A percentile compares a stretch with the other conserved stretches of the same genome.
Evolutionary conservation across 176 grass and related monocot species (phyloP).

Genomic region (Echinochloa phyllopogon): DNA sequence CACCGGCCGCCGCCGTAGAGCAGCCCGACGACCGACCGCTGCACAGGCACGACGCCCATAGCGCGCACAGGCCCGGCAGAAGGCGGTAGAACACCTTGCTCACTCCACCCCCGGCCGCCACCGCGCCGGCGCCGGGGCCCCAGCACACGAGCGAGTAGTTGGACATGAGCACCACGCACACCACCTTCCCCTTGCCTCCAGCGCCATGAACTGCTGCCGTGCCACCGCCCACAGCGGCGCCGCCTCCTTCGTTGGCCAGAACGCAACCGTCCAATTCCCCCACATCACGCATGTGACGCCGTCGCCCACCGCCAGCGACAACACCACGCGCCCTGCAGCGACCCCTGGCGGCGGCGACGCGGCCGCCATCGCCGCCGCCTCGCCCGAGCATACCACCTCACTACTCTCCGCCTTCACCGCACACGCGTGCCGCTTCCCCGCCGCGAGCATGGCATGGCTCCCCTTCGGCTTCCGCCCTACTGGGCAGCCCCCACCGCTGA

Average conservation of each 20-base stretch:
- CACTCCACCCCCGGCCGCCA: background rate
- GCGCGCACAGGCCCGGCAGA: constrained; percentile 69
- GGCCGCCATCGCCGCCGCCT: constrained; percentile 42
- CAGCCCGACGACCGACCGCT: constrained; percentile 61
- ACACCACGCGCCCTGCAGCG: constrained; percentile 31
- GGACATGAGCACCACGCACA: constrained; percentile 85
- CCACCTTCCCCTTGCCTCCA: constrained; percentile 67
- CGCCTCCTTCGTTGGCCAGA: constrained; percentile 65
- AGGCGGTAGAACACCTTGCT: constrained; percentile 73
- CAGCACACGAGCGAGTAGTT: constrained; percentile 85
- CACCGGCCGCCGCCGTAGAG: constrained; percentile 15
- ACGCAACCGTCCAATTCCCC: constrained; percentile 59
- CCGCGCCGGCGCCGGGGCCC: constrained; percentile 49
- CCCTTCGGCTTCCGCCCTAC: constrained; percentile 50
- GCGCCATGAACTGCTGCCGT: constrained; percentile 66
- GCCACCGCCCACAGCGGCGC: constrained; percentile 30
- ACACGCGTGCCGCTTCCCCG: constrained; percentile 62
- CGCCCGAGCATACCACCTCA: constrained; percentile 69
- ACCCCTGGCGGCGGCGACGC: background rate
- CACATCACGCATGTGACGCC: constrained; percentile 65
- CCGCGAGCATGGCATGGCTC: constrained; percentile 54
- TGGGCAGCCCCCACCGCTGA: constrained; percentile 37
- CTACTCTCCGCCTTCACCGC: constrained; percentile 23
- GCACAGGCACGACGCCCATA: constrained; percentile 54
- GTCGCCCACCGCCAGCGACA: constrained; percentile 64